Evolutionary conservation across 768 basidiomycete genomes (phyloP).

Genomic region (Collybia sordida): DNA sequence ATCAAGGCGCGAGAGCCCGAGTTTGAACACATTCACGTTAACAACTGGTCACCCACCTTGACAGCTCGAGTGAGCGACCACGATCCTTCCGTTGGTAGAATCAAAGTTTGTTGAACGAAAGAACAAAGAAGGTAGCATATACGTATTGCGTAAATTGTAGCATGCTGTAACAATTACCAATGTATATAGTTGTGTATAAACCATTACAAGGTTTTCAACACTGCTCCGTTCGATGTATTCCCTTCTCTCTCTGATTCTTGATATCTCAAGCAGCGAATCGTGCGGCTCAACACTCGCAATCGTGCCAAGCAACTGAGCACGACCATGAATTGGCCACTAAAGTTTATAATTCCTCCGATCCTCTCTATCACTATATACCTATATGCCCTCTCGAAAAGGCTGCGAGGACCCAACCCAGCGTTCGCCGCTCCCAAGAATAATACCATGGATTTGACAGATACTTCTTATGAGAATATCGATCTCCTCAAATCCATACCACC

Average conservation of each 20-base stretch:
- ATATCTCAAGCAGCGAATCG: too few relatives aligned
- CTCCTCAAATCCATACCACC: conserved; percentile 23
- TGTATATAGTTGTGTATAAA: too few relatives aligned
- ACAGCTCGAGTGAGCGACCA: conserved; percentile 53
- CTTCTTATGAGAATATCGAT: conserved; percentile 22
- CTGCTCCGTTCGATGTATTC: too few relatives aligned
- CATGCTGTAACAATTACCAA: not conserved
- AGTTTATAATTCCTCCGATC: not conserved
- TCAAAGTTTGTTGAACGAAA: conserved; percentile 41
- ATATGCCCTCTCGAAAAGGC: conserved; percentile 12
- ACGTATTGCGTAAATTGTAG: not conserved
- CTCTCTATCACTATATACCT: conserved; percentile 7
- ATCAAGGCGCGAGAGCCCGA: conserved; percentile 39
- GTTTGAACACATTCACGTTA: conserved; percentile 61
- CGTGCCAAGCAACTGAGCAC: too few relatives aligned
- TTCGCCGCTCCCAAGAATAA: conserved; percentile 6
- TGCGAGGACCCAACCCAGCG: conserved; percentile 5
- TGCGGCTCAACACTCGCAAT: too few relatives aligned
- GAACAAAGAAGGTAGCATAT: not conserved
- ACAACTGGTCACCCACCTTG: conserved; percentile 50
- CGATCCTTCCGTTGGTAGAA: conserved; percentile 55
- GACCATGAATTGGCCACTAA: not conserved
- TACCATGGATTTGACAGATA: conserved; percentile 16
- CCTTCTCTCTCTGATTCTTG: too few relatives aligned
- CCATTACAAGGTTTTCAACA: too few relatives aligned